Base-by-base conservation (phyloP, 805 yeast genomes). In the Pichia pseudocactophila region DNA sequence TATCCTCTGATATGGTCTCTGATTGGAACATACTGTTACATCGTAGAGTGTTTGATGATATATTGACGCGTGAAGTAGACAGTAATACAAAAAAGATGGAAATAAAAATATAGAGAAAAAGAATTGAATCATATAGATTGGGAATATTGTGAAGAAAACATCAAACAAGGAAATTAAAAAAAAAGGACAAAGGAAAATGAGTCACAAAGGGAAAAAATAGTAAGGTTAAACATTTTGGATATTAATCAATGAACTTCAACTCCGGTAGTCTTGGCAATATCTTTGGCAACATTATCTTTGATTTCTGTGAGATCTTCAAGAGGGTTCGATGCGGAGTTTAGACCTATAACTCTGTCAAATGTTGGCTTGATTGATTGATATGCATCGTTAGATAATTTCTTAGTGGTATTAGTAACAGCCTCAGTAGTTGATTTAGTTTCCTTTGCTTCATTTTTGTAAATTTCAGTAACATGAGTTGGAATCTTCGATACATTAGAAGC, bases 331-430 rank as follows among this genome's bases (percentile, higher is more conserved):
- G 19, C 11, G 7, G 22, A 3, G 12, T 57, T 42, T 17, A 40
- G 39, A 15, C 55, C 56, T 17, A 55, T 51, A 22, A 54, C 37
- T n/a, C 48, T 50, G 26, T 58, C 58, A 28, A 62, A 53, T 1
- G 59, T 52, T 19, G 67, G 67, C 43, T 58, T 63, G 40, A 62
- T 50, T 6, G 57, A 44, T 18, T 50, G 52, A 37, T 52, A 54
- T 3, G 66, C 68, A 48, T 65, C 68, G 33, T 49, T 54, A 2
- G 69, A 62, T 32, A 65, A 55, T 40, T 59, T 57, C 46, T 61
- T 55, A 18, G 69, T 59, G 15, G 70, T 59, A 37, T 62, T 59
- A 2, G 62, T 59, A n/a, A 65, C 49, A 2, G 67, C 68, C 22
- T 52, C 53, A 12, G 64, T 51, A 15, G 64, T 47, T 3, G 62